Base-by-base conservation (phyloP, 2,329 filamentous ascomycete genomes). In the Annulohypoxylon truncatum region DNA sequence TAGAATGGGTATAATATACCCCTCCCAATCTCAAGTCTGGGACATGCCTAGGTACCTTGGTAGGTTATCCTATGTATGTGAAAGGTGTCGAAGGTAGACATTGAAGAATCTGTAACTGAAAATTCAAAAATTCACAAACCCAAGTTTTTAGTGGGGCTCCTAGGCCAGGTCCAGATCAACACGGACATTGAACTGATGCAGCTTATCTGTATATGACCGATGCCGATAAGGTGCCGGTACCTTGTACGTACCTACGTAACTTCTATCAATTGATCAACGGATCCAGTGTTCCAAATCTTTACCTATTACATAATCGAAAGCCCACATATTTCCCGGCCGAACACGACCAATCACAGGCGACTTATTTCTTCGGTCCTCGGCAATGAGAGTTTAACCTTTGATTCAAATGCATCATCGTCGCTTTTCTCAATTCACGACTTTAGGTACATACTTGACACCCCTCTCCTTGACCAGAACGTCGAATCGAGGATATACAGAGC, bases 321-420 rank as follows among this genome's bases (percentile, higher is more conserved):
- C 9, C 62, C 51, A 44, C 20, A 40, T 60, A 59, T 61, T 63
- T 63, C 28, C 60, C 63, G 59, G 66, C 13, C 42, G n/a, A 56
- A 13, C 9, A 26, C 59, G 50, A 64, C 83, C 83, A 85, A 85
- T 85, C 77, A 81, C 61, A 72, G 64, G 70, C 65, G 71, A 74
- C 70, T 72, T 77, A 82, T 80, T 84, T 53, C 35, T 31, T 77
- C 78, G 77, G 80, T 81, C 82, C 83, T 85, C 83, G 84, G 84
- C 82, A 85, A 84, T 83, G 68, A 40, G 15, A 20, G 15, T 22
- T 15, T 13, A 65, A 20, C 61, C 55, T 66, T 62, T 66, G 64
- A 44, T 44, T 52, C 35, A 38, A 63, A 63, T 71, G 70, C 74
- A 76, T 77, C 76, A 76, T 76, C 73, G 70, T 66, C 62, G 50